Base-by-base conservation (phyloP, 257 asterid genomes). In the Nicotiana tomentosiformis region DNA sequence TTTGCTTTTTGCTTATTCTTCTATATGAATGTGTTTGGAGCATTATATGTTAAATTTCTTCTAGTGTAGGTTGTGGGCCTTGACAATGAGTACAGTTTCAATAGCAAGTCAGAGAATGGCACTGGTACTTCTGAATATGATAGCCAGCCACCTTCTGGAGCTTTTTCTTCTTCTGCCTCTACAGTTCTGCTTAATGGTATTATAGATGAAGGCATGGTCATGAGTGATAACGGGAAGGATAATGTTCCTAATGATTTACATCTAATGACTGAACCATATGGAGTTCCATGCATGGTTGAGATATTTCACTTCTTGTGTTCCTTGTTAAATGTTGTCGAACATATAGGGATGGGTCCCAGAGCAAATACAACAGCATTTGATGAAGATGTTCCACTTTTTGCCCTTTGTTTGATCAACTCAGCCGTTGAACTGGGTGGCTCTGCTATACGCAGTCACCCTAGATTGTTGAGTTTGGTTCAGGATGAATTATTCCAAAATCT, bases 271-370 rank as follows among this genome's bases (percentile, higher is more conserved):
- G 98, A 94, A 83, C 98, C 98, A 32, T 94, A 93, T 86, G 98
- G 99, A 23, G 93, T 94, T 74, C 98, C 97, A 65, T 93, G 97
- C 90, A 93, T 96, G 98, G 95, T 94, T 77, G 98, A 96, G 84
- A 94, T 93, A 90, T 96, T 96, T 87, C 97, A 94, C 89, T 94
- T 93, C 85, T 90, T 96, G 58, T 96, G 99, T 85, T 93, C 97
- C 49, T 90, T 93, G 93, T 87, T 96, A 84, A 92, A 91, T 86
- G 96, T 90, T 82, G 97, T 89, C 58, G 99, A 94, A 87, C 93
- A 94, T 81, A 72, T 88, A 53, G 97, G 93, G 67, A 87, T 93
- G 90, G 95, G 97, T 82, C 91, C 92, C 76, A 89, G 94, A 88
- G 88, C 97, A 77, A 96, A 96, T 89, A 90, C 98, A 82, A 87